Evolutionary conservation across 768 basidiomycete genomes (phyloP).

Genomic region (Hemileccinum rubropunctum): DNA sequence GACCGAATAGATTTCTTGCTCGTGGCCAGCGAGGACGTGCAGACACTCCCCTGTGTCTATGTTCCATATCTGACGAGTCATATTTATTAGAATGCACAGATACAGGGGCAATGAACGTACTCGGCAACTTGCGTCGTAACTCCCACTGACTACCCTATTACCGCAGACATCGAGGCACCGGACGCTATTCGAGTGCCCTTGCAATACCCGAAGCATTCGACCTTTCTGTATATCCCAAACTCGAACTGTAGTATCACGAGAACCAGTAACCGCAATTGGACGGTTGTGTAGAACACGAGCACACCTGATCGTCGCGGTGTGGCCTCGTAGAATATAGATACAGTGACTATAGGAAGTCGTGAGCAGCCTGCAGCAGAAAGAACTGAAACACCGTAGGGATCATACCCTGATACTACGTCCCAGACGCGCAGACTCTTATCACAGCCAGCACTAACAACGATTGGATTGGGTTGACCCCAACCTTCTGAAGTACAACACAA

Average conservation of each 20-base stretch:
- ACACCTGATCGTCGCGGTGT: constrained; percentile 89
- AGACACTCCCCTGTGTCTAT: constrained; percentile 87
- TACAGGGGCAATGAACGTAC: constrained; percentile 39
- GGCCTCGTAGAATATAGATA: constrained; percentile 77
- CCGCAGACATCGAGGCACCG: constrained; percentile 88
- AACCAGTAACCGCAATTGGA: constrained; percentile 88
- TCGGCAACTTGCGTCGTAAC: constrained; percentile 87
- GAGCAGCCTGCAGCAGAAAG: constrained; percentile 3
- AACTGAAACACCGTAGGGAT: not conserved
- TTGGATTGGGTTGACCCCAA: constrained; percentile 82
- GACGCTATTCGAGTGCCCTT: constrained; percentile 80
- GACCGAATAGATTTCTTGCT: constrained; percentile 86
- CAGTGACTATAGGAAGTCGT: constrained; percentile 43
- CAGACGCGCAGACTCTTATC: constrained; percentile 91
- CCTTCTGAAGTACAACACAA: constrained; percentile 71
- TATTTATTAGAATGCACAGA: not conserved
- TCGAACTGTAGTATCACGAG: constrained; percentile 79
- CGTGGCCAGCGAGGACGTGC: constrained; percentile 78
- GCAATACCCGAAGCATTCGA: constrained; percentile 56
- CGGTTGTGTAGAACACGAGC: constrained; percentile 83
- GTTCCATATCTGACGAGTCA: constrained; percentile 71
- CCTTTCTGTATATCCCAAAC: constrained; percentile 95
- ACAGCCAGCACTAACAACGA: constrained; percentile 91
- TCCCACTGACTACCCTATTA: constrained; percentile 81
- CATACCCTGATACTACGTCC: constrained; percentile 84